Percentiles rank a stretch among this genome's conserved stretches.
Evolutionary conservation across 441 rosid species (phyloP).

Genomic region (Adansonia grandidieri): DNA sequence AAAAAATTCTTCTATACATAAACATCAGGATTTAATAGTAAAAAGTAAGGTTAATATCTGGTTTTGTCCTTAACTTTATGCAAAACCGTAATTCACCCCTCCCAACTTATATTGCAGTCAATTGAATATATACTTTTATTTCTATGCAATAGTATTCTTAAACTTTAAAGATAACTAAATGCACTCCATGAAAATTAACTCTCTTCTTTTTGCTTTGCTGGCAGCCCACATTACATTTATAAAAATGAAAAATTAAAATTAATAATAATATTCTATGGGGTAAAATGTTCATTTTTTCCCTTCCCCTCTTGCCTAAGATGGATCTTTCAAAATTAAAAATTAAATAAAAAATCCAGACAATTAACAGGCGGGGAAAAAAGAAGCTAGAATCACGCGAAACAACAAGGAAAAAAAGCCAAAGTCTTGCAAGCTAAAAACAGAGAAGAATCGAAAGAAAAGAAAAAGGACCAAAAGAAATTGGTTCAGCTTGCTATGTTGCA

Average conservation of each 20-base stretch:
- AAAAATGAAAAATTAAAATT: background rate
- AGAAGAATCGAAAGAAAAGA: background rate
- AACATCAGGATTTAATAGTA: background rate
- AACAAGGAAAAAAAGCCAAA: background rate
- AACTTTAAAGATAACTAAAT: background rate
- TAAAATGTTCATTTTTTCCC: background rate
- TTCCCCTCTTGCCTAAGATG: background rate
- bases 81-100: no score
- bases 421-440: background rate
- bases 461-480: background rate
- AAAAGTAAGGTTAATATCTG: background rate
- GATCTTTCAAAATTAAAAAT: background rate
- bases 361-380: background rate
- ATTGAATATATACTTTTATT: constrained; percentile 2
- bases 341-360: background rate
- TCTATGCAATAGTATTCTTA: background rate
- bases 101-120: background rate
- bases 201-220: background rate
- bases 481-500: background rate
- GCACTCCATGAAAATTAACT: background rate
- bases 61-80: background rate
- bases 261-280: background rate
- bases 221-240: background rate
- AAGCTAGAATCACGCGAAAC: background rate
- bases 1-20: background rate